Evolutionary conservation across 163 green algal species (phyloP), one percentile per base, ranked within the genome.

Genomic region (Scenedesmus sp.): DNA sequence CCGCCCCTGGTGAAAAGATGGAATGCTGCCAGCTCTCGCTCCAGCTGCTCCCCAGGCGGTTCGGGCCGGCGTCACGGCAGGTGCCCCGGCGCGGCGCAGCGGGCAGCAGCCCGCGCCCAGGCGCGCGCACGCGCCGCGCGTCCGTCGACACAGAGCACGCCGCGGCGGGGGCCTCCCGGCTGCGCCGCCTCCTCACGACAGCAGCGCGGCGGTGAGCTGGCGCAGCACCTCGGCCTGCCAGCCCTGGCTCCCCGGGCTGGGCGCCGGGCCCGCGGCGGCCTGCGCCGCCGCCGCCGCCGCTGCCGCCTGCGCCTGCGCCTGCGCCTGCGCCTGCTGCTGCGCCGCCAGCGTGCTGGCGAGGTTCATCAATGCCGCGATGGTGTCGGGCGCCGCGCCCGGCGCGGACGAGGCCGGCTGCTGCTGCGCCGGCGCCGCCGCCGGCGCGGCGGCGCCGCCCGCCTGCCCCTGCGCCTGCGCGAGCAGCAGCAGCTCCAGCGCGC

Each of bases 261-360:
- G 60, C 60, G 58, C n/a, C 24, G 45, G 60, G 44, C 34, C 22
- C 56, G 56, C 22, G 17, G 22, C 56, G 17, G 18, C 24, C 29
- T 11, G 33, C 31, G 64, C 2, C n/a, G 10, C 64, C 31, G 28
- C 26, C 34, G 51, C 18, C 51, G 3, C 26, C n/a, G 53, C 66
- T 63, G 66, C 45, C 22, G 36, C 14, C 34, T 20, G 42, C n/a
- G 57, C 20, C 33, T 67, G 34, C 26, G n/a, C 31, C 70, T 60
- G 56, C 70, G 69, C 36, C 56, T 78, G 51, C 54, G 58, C 39
- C 70, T 70, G 70, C 45, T 62, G 56, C 56, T 70, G 50, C 22
- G 22, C 66, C 63, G 70, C 70, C 18, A 60, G 18, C 14, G 42
- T 33, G 4, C 45, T 62, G 24, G 57, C 70, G 22, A 71, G n/a